Conservation (phyloP, 1,284 basidiomycete species). For the Malassezia psittaci region DNA sequence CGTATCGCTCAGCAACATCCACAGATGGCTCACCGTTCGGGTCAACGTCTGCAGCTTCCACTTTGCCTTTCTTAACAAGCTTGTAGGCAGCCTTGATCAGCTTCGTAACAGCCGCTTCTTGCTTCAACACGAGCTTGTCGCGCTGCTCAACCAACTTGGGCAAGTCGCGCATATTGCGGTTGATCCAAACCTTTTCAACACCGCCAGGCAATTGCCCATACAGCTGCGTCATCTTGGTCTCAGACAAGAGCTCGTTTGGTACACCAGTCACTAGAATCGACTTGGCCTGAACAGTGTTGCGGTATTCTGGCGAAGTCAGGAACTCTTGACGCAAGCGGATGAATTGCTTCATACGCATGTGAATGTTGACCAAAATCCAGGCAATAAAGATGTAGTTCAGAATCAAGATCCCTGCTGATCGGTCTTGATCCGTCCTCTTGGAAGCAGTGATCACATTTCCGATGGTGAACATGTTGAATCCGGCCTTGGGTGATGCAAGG, state of each 20-base stretch:
- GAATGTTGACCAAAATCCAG: conserved; percentile 75
- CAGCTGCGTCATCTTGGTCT: conserved; percentile 59
- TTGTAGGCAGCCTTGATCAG: conserved; percentile 68
- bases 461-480: conserved; percentile 67
- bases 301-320: conserved; percentile 65
- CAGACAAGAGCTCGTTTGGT: conserved; percentile 62
- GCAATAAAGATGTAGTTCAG: conserved; percentile 45
- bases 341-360: conserved; percentile 68
- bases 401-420: conserved; percentile 32
- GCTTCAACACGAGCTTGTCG: conserved; percentile 61
- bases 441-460: conserved; percentile 55
- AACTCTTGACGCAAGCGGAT: conserved; percentile 71
- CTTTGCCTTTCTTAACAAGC: conserved; percentile 47
- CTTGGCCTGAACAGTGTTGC: conserved; percentile 66
- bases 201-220: conserved; percentile 71
- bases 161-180: conserved; percentile 68
- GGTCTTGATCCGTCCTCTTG: conserved; percentile 27
- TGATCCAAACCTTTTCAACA: conserved; percentile 79
- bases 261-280: conserved; percentile 83
- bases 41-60: conserved; percentile 16
- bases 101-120: conserved; percentile 73
- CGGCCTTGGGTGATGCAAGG: conserved; percentile 27
- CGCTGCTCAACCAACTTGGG: conserved; percentile 73
- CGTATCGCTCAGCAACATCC: conserved; percentile 35
- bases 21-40: conserved; percentile 20